A percentile compares a stretch with the other conserved stretches of the same genome.
Conservation (phyloP, 805 yeast species). For the Cephaloascus albidus region DNA sequence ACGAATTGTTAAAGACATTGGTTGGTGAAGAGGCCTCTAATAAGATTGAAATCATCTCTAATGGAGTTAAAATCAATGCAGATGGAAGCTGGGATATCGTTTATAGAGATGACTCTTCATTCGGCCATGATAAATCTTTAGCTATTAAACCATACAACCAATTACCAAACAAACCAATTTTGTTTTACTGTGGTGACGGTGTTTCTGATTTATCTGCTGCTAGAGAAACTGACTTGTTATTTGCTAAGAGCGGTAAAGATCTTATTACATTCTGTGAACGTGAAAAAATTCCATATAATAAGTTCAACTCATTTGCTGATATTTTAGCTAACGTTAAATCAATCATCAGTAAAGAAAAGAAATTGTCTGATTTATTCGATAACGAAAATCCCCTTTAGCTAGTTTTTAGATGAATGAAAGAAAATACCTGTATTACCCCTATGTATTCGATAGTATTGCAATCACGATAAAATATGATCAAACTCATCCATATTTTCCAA, state of each 20-base stretch:
- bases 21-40: slow-evolving; percentile 70
- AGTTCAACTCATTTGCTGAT: slow-evolving; percentile 68
- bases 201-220: slow-evolving; percentile 94
- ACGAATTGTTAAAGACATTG: slow-evolving; percentile 61
- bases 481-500: slow-evolving; percentile 70
- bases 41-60: slow-evolving; percentile 73
- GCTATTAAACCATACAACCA: slow-evolving; percentile 48
- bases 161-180: slow-evolving; percentile 36
- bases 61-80: slow-evolving; percentile 50
- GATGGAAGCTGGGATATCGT: slow-evolving; percentile 74
- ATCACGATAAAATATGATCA: slow-evolving; percentile 24
- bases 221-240: slow-evolving; percentile 83
- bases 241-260: slow-evolving; percentile 91
- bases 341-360: slow-evolving; percentile 36
- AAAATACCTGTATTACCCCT: too few relatives aligned
- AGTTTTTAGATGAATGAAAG: too few relatives aligned
- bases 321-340: slow-evolving; percentile 54
- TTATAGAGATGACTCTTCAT: slow-evolving; percentile 75
- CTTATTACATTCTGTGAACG: slow-evolving; percentile 75
- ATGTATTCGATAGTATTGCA: background rate
- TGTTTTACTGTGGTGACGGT: slow-evolving; percentile 97
- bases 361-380: slow-evolving; percentile 23
- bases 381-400: slow-evolving; percentile 6
- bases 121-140: slow-evolving; percentile 92
- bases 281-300: slow-evolving; percentile 76